These are phyloP conservation scores for Eucalyptus polybractea DNA, from an alignment of 345 rosid genomes.

Conservation along the genomic window DNA sequence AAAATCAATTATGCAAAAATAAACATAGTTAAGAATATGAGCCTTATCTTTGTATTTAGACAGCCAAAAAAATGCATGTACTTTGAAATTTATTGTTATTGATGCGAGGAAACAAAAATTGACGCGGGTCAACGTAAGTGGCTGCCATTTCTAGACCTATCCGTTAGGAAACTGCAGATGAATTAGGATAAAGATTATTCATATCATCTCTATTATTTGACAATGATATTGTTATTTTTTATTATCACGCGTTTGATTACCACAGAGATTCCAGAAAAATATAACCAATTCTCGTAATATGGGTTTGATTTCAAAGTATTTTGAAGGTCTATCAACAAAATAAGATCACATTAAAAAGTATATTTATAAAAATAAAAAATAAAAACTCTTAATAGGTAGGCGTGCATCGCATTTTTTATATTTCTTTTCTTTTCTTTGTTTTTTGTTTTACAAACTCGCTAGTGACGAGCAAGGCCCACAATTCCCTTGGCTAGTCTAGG, in stretches of 20 bases:
- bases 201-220: not conserved
- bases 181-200: not conserved
- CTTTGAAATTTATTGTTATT: not conserved
- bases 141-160: not conserved
- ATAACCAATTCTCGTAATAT: not conserved
- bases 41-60: not conserved
- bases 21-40: not conserved
- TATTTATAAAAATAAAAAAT: not conserved
- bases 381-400: not conserved
- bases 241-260: not conserved
- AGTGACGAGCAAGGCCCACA: fast-evolving
- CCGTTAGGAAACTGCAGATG: not conserved
- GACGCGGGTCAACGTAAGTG: not conserved
- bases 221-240: not conserved
- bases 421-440: no score
- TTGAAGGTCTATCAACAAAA: not conserved
- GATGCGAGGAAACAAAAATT: not conserved
- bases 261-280: not conserved
- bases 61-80: not conserved
- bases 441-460: no score
- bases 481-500: no score
- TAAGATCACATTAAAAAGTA: not conserved
- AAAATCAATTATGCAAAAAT: not conserved
- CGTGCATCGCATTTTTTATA: not conserved
- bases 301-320: not conserved